Percentiles rank a stretch among this genome's conserved stretches.
Evolutionary conservation across 306 rosid genomes (phyloP).

Genomic region (Dalbergia oliveri): DNA sequence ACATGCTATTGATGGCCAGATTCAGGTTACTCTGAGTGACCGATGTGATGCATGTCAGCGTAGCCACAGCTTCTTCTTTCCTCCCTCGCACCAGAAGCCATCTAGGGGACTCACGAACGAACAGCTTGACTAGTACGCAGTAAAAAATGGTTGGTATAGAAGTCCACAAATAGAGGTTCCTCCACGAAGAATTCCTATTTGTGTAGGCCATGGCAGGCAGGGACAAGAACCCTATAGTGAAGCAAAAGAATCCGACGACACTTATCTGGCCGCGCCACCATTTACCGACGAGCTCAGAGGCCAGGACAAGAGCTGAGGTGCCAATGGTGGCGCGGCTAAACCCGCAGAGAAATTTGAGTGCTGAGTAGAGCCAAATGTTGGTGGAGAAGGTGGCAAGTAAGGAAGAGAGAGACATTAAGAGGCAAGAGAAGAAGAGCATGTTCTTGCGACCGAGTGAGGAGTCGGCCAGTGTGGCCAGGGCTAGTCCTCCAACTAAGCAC

Average conservation of each 20-base stretch:
- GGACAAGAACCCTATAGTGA: constrained; percentile 67
- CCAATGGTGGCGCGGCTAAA: constrained; percentile 63
- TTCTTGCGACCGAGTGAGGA: constrained; percentile 68
- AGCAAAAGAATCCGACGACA: constrained; percentile 60
- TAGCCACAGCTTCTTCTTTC: constrained; percentile 58
- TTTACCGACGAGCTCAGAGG: constrained; percentile 69
- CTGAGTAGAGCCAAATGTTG: constrained; percentile 65
- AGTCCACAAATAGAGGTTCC: constrained; percentile 62
- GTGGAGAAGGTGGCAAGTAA: constrained; percentile 54
- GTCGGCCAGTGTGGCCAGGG: constrained; percentile 63
- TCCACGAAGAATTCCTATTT: constrained; percentile 56
- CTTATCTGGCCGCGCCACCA: constrained; percentile 59
- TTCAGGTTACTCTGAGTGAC: constrained; percentile 22
- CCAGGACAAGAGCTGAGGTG: constrained; percentile 64
- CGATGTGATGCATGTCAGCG: constrained; percentile 45
- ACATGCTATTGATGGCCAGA: constrained; percentile 44
- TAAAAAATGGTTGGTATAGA: constrained; percentile 62
- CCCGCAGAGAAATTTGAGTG: constrained; percentile 53
- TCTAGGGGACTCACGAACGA: constrained; percentile 69
- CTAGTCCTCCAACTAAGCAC: constrained; percentile 63
- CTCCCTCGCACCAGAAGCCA: constrained; percentile 69
- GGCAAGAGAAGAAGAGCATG: constrained; percentile 59
- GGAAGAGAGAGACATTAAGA: constrained; percentile 62
- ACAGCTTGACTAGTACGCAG: constrained; percentile 34
- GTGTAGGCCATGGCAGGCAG: constrained; percentile 62